These are phyloP conservation scores for Botryotinia narcissicola DNA, from an alignment of 2,329 filamentous ascomycete genomes.

Conservation along the genomic window DNA sequence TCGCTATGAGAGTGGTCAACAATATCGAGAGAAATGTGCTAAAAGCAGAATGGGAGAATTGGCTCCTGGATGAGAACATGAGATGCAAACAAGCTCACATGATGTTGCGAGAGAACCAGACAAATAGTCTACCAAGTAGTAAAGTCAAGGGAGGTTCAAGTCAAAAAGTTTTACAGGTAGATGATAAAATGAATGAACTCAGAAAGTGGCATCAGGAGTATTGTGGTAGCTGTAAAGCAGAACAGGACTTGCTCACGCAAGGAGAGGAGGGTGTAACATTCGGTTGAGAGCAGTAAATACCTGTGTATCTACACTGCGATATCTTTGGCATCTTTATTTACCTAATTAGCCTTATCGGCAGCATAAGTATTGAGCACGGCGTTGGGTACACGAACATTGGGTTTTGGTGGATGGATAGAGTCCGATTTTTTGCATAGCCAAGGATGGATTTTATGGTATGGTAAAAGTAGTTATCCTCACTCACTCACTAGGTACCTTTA, in stretches of 20 bases:
- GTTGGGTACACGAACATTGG: constrained; percentile 14
- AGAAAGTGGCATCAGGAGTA: constrained; percentile 58
- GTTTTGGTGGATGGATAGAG: constrained; percentile 3
- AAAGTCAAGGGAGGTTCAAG: constrained; percentile 29
- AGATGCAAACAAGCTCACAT: constrained; percentile 65
- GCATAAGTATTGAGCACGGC: constrained; percentile 19
- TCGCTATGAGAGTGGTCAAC: constrained; percentile 88
- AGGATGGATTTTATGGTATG: neutral
- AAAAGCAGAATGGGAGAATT: constrained; percentile 87
- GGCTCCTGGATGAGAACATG: constrained; percentile 75
- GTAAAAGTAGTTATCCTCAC: neutral
- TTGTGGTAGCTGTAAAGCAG: constrained; percentile 55
- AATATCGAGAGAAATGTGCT: constrained; percentile 83
- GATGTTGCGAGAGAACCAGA: constrained; percentile 43
- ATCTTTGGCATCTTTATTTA: neutral
- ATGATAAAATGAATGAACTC: constrained; percentile 45
- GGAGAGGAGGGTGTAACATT: constrained; percentile 30
- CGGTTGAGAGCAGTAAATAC: constrained; percentile 25
- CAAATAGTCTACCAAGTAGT: constrained; percentile 30
- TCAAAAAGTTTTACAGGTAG: constrained; percentile 33
- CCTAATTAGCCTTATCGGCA: neutral
- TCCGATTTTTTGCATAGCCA: neutral
- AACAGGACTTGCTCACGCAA: constrained; percentile 34
- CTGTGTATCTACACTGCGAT: constrained; percentile 3
- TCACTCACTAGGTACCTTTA: neutral